These are phyloP conservation scores for Glycine latifolia DNA, from an alignment of 306 rosid species.

Conservation along the genomic window DNA sequence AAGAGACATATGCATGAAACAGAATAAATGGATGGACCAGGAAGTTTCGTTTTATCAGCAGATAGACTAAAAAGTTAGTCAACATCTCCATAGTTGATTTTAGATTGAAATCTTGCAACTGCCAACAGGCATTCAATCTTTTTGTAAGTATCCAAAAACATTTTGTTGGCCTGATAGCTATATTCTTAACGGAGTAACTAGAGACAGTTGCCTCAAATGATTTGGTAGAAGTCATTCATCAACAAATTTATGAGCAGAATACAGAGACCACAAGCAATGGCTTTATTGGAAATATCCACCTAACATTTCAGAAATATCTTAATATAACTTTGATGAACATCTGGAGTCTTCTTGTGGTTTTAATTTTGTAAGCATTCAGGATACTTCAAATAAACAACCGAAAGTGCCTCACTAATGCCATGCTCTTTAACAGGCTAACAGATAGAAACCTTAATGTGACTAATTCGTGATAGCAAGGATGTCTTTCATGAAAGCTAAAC, in stretches of 20 bases:
- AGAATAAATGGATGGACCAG: constrained; percentile 6
- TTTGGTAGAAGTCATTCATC: not conserved
- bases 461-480: too few species aligned
- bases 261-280: constrained; percentile 9
- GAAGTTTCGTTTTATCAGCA: too few species aligned
- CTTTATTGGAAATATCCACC: not conserved
- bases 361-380: too few species aligned
- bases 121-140: not conserved
- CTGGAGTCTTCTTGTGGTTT: too few species aligned
- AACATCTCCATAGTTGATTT: constrained; percentile 19
- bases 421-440: too few species aligned
- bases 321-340: too few species aligned
- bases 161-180: too few species aligned
- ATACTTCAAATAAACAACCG: too few species aligned
- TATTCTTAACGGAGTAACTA: not conserved
- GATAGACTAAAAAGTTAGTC: not conserved
- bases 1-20: not conserved
- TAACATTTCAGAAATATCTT: too few species aligned
- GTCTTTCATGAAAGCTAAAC: too few species aligned
- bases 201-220: not conserved
- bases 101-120: not conserved
- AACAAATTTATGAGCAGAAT: not conserved
- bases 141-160: not conserved
- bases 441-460: too few species aligned
- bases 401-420: too few species aligned